These are phyloP conservation scores for Ceratocystis smalleyi DNA, from an alignment of 2,329 filamentous ascomycete genomes.

Conservation along the genomic window DNA sequence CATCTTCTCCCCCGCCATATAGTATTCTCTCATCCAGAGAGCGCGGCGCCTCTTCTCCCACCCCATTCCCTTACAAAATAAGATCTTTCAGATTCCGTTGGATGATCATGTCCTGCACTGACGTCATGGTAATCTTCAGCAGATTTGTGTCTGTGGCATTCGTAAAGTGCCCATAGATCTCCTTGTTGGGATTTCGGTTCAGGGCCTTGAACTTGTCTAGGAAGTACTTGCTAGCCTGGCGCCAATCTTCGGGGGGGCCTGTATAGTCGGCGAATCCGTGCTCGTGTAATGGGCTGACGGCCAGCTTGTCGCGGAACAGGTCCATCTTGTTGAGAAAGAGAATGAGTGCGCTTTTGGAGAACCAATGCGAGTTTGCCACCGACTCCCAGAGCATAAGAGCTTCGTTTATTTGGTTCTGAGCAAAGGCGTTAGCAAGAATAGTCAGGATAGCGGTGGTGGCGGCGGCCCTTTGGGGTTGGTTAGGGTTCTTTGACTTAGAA, in stretches of 20 bases:
- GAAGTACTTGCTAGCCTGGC: slow-evolving; percentile 65
- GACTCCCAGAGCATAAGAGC: slow-evolving; percentile 77
- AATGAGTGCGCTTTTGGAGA: slow-evolving; percentile 65
- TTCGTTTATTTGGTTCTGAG: slow-evolving; percentile 79
- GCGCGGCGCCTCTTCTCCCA: not conserved
- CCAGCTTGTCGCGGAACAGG: slow-evolving; percentile 63
- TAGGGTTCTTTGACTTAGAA: not conserved
- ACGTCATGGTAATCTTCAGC: slow-evolving; percentile 73
- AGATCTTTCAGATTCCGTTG: slow-evolving; percentile 68
- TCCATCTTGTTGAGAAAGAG: slow-evolving; percentile 83
- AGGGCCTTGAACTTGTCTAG: slow-evolving; percentile 65
- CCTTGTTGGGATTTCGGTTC: slow-evolving; percentile 51
- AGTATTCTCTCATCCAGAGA: not conserved
- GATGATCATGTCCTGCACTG: slow-evolving; percentile 77
- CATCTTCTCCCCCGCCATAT: not conserved
- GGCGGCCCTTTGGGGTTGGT: not conserved
- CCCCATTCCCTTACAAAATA: slow-evolving; percentile 38
- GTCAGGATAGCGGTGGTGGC: not conserved
- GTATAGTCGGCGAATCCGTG: slow-evolving; percentile 68
- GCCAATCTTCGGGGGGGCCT: slow-evolving; percentile 54
- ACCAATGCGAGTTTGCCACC: slow-evolving; percentile 75
- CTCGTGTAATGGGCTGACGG: slow-evolving; percentile 52
- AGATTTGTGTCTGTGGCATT: slow-evolving; percentile 55
- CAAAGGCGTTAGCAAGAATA: slow-evolving; percentile 12
- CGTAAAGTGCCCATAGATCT: slow-evolving; percentile 48